phyloP scores from a whole-genome alignment of 768 basidiomycete genomes.

The Naganishia vishniacii region DNA sequence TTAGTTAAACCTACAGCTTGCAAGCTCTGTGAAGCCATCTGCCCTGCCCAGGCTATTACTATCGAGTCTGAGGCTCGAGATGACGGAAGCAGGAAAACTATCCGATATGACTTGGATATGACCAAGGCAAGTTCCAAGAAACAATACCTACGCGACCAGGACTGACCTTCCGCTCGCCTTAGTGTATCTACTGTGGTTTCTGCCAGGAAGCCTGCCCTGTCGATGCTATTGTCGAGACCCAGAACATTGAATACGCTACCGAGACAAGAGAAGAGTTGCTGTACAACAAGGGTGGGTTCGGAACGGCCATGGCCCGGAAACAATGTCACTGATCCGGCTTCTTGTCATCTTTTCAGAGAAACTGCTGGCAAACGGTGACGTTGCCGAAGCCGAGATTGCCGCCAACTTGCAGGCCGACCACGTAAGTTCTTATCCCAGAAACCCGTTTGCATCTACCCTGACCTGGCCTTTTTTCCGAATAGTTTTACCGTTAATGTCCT shows the following conservation, averaged over 20 bases:
- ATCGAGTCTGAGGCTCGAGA: conserved; percentile 94
- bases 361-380: conserved; percentile 88
- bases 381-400: conserved; percentile 94
- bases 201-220: conserved; percentile 99
- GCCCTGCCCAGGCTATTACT: conserved; percentile 97
- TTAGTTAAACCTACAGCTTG: too few species aligned
- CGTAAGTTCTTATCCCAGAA: too few species aligned
- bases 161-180: too few species aligned
- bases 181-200: conserved; percentile 99
- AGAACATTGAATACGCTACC: conserved; percentile 95
- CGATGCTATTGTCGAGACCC: conserved; percentile 94
- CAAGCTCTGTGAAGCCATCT: conserved; percentile 98
- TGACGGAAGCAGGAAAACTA: conserved; percentile 93
- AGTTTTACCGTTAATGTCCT: conserved; percentile 25
- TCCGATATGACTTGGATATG: conserved; percentile 99
- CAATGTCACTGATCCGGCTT: not conserved
- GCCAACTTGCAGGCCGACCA: conserved; percentile 62
- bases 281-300: conserved; percentile 68
- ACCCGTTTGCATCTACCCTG: too few species aligned
- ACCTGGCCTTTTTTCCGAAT: not conserved
- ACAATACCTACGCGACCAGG: too few species aligned
- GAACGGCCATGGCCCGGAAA: not conserved
- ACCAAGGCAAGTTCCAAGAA: conserved; percentile 64
- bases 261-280: conserved; percentile 97
- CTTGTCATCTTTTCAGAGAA: conserved; percentile 58